Evolutionary conservation across 2,329 filamentous ascomycete species (phyloP).

Genomic region (Xylaria sp.): DNA sequence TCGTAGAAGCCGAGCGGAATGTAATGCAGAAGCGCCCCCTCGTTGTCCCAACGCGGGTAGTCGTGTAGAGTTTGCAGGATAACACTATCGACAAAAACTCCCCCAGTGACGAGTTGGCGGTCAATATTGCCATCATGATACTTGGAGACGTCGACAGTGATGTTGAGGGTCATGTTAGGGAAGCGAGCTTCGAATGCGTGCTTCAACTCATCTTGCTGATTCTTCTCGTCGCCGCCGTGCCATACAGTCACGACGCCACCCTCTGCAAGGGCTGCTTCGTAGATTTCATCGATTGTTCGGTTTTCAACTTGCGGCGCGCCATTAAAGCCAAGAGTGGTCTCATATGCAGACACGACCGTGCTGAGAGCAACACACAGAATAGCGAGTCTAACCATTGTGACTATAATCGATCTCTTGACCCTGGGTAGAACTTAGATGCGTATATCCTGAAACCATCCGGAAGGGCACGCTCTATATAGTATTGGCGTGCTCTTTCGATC

Average conservation of each 20-base stretch:
- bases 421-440: neutral
- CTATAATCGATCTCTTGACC: neutral
- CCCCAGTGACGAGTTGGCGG: constrained; percentile 27
- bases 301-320: constrained; percentile 24
- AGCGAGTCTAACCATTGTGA: constrained; percentile 16
- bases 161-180: constrained; percentile 28
- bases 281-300: constrained; percentile 32
- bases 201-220: constrained; percentile 26
- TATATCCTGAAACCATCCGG: neutral
- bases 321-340: constrained; percentile 20
- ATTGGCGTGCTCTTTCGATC: neutral
- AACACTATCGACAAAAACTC: constrained; percentile 27
- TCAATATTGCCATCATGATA: constrained; percentile 32
- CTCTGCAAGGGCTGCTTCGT: constrained; percentile 28
- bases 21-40: constrained; percentile 29
- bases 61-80: constrained; percentile 29
- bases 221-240: constrained; percentile 29
- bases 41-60: constrained; percentile 28
- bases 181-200: constrained; percentile 29
- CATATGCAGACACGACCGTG: constrained; percentile 16
- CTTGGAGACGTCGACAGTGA: constrained; percentile 32
- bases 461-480: constrained; percentile 14
- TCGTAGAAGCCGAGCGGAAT: constrained; percentile 23
- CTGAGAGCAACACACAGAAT: neutral
- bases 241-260: constrained; percentile 27